Percentiles rank a stretch among this genome's conserved stretches.
phyloP scores from a whole-genome alignment of 2,329 filamentous ascomycete genomes.

The Fusarium kyushuense region DNA sequence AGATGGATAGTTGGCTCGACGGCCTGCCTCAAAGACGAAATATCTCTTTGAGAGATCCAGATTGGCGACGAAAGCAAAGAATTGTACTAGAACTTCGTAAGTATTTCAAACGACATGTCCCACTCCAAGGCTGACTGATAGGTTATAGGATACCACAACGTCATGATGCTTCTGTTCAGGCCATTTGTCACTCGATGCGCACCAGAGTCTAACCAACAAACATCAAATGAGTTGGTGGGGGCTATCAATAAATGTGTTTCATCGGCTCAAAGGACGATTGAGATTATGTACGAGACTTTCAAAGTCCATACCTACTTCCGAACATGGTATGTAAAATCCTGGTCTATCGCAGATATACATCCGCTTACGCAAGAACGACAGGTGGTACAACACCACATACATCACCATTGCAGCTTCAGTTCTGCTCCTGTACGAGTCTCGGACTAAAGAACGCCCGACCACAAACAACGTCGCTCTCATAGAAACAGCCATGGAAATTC shows the following conservation, averaged over 20 bases:
- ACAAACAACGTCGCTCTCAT: background rate
- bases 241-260: constrained; percentile 8
- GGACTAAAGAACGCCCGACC: background rate
- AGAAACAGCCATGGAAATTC: constrained; percentile 7
- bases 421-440: constrained; percentile 13
- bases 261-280: constrained; percentile 11
- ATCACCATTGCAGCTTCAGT: constrained; percentile 10
- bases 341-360: rapidly evolving
- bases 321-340: background rate
- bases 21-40: constrained; percentile 1
- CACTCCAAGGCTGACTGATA: background rate
- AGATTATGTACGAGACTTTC: constrained; percentile 8
- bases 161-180: constrained; percentile 13
- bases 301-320: constrained; percentile 19
- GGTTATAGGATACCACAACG: constrained; percentile 9
- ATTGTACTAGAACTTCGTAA: constrained; percentile 6
- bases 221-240: background rate
- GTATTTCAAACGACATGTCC: background rate
- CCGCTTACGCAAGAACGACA: background rate
- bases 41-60: constrained; percentile 8
- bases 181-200: background rate
- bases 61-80: constrained; percentile 18
- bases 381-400: constrained; percentile 25
- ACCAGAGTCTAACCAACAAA: background rate
- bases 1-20: constrained; percentile 8